Base-by-base conservation (phyloP, 441 rosid genomes). In the Gossypium davidsonii region DNA sequence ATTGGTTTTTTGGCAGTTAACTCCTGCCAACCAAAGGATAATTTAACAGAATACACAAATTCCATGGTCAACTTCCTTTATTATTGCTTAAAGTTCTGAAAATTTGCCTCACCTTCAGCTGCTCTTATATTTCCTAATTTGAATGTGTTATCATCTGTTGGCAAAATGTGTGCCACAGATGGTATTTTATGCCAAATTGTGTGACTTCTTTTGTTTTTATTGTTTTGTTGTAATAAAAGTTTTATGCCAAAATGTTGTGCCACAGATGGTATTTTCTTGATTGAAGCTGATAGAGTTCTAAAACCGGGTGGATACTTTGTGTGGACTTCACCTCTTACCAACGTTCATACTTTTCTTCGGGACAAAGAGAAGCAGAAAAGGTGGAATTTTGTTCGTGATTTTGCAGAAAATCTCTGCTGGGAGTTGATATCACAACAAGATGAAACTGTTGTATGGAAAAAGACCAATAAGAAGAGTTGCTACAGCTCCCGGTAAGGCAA, bases 231-330 rank as follows among this genome's bases (percentile, higher is more conserved):
- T n/a, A 46, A 72, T 26, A 15, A 25, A 15, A 71, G 11, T 59
- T 56, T 57, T 57, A 34, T 59, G 46, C 56, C 49, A 9, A 52
- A n/a, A 74, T 67, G 55, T 37, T 74, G 12, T 64, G 70, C 57
- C 79, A 61, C 89, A 94, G 97, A 86, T 67, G 98, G 98, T 4
- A 83, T 87, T 76, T 85, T 83, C 81, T 85, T 94, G 73, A 83
- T 92, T 37, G 98, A 94, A 86, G 81, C 75, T 34, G 97, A 92
- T 77, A 88, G 95, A 81, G 90, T 94, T 73, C 82, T 94, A 60
- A 91, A 83, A 82, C 97, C 97, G 1, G 97, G 98, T 76, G 97
- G 97, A 59, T 94, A 87, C 77, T 90, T 92, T 89, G 97, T 92
- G 56, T 92, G 97, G 97, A 94, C 95, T 69, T 89, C 97, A 21